phyloP scores from a whole-genome alignment of 805 yeast genomes.

The Tetrapisispora taiwanensis region DNA sequence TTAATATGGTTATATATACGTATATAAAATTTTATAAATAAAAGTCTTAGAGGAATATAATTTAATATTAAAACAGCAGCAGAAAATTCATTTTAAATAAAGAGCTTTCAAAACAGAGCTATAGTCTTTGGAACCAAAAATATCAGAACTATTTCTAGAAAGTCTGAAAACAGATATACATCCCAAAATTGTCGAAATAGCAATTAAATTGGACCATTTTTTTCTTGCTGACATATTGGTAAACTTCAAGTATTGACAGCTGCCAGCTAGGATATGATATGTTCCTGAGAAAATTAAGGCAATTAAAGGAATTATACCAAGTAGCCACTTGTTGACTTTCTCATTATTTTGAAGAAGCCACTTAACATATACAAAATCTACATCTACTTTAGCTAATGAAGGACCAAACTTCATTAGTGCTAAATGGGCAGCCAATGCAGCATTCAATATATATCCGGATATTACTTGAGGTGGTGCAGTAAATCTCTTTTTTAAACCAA shows the following conservation, averaged over 20 bases:
- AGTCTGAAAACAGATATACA: constrained; percentile 13
- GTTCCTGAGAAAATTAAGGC: constrained; percentile 15
- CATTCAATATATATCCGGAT: constrained; percentile 16
- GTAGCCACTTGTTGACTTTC: constrained; percentile 11
- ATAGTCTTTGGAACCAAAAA: constrained; percentile 8
- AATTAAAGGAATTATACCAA: constrained; percentile 17
- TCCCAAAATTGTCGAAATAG: constrained; percentile 9
- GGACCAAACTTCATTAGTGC: constrained; percentile 14
- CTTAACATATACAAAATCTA: constrained; percentile 17
- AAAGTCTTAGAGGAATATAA: too few species aligned
- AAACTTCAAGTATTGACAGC: constrained; percentile 14
- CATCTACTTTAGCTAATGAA: constrained; percentile 5
- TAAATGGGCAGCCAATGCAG: constrained; percentile 15
- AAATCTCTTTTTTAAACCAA: constrained; percentile 15
- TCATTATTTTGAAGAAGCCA: constrained; percentile 17
- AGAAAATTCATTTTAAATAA: not conserved
- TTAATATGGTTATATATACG: not conserved
- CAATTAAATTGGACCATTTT: constrained; percentile 12
- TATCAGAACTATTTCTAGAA: constrained; percentile 1
- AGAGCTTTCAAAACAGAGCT: constrained; percentile 6
- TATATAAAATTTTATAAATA: not conserved
- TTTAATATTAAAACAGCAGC: too few species aligned
- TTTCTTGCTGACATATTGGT: constrained; percentile 10
- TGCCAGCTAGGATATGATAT: constrained; percentile 19
- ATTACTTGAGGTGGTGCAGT: constrained; percentile 15